Percentiles rank a stretch among this genome's conserved stretches.
Conservation (phyloP, 2,329 filamentous ascomycete species). For the Alternaria solani region DNA sequence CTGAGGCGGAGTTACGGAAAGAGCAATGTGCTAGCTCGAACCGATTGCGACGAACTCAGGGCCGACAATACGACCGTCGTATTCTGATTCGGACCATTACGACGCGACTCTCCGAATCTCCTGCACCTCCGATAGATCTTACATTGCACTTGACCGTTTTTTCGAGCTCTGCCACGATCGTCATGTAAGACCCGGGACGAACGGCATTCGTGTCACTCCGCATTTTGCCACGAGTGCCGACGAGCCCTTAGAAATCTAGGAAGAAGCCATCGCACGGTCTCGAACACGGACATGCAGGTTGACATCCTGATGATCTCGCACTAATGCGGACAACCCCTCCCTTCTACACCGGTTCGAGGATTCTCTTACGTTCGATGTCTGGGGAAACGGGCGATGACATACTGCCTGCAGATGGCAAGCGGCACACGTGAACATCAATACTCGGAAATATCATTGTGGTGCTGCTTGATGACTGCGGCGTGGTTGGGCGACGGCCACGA, state of each 20-base stretch:
- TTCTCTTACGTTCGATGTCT: conserved; percentile 24
- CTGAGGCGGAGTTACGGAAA: conserved; percentile 25
- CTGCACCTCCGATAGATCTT: neutral
- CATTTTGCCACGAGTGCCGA: neutral
- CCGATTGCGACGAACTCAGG: conserved; percentile 10
- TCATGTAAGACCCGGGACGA: neutral
- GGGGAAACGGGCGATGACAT: conserved; percentile 15
- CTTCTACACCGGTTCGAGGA: conserved; percentile 1
- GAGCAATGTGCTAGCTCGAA: conserved; percentile 17
- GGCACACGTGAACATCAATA: conserved; percentile 14
- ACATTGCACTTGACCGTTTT: neutral
- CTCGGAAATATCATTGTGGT: conserved; percentile 7
- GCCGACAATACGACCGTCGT: conserved; percentile 1
- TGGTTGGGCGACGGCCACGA: conserved; percentile 19
- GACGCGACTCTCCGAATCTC: conserved; percentile 7
- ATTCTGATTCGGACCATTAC: conserved; percentile 10
- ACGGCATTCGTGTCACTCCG: neutral
- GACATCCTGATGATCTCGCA: conserved; percentile 7
- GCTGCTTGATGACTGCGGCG: conserved; percentile 10
- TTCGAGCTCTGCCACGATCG: neutral
- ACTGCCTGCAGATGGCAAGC: conserved; percentile 13
- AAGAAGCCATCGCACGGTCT: conserved; percentile 8
- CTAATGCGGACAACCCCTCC: conserved; percentile 21
- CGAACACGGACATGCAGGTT: conserved; percentile 13
- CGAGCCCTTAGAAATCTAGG: conserved; percentile 5